These are phyloP conservation scores for Metschnikowia aberdeeniae DNA, from an alignment of 805 yeast species.

Conservation along the genomic window DNA sequence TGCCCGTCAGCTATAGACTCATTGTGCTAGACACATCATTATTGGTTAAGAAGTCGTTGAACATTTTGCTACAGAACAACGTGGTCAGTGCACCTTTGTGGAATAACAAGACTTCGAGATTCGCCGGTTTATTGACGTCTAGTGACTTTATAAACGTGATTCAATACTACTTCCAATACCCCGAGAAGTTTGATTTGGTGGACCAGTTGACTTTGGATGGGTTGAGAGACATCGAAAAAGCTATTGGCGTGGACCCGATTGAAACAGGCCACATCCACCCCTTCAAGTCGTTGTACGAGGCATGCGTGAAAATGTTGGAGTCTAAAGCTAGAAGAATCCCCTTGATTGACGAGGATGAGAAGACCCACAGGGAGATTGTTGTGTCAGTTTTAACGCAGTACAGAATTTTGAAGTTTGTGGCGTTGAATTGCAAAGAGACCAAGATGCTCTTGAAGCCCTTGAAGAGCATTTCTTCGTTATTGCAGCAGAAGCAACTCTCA, in stretches of 20 bases:
- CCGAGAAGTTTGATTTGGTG: conserved; percentile 83
- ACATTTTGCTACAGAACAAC: conserved; percentile 84
- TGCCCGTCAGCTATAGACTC: conserved; percentile 90
- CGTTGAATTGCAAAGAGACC: conserved; percentile 93
- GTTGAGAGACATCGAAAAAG: conserved; percentile 77
- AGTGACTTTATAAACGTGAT: conserved; percentile 93
- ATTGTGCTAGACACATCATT: conserved; percentile 91
- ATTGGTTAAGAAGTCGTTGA: conserved; percentile 83
- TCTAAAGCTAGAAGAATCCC: conserved; percentile 92
- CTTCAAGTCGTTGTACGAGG: conserved; percentile 81
- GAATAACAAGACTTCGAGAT: conserved; percentile 83
- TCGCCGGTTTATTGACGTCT: conserved; percentile 91
- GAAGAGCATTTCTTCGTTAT: conserved; percentile 62
- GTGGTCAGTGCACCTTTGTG: conserved; percentile 96
- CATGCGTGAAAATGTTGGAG: conserved; percentile 86
- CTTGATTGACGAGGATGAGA: conserved; percentile 88
- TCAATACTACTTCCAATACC: conserved; percentile 85
- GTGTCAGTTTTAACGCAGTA: conserved; percentile 95
- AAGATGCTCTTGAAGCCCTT: conserved; percentile 76
- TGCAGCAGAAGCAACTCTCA: conserved; percentile 49
- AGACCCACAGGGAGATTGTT: conserved; percentile 87
- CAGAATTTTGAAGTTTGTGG: conserved; percentile 90
- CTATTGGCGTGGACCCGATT: conserved; percentile 79
- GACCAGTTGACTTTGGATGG: conserved; percentile 84
- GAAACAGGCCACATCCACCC: conserved; percentile 91